Percentiles rank a stretch among this genome's conserved stretches.
These are phyloP conservation scores for Tetrapisispora fleetii DNA, from an alignment of 805 yeast genomes.

Conservation along the genomic window DNA sequence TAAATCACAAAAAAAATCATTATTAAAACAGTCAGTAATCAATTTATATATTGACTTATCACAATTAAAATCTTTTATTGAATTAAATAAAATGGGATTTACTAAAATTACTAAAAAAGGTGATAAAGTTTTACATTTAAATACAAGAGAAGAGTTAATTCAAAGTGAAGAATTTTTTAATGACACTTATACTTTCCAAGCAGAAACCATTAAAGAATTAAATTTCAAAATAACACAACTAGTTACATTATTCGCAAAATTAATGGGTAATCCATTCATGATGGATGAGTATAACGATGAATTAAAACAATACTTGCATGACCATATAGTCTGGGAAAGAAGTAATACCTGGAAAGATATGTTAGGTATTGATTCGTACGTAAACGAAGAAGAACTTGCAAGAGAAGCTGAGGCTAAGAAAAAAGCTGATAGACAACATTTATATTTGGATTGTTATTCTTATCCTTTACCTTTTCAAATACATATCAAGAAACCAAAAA, in stretches of 20 bases:
- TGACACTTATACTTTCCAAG: slow-evolving; percentile 47
- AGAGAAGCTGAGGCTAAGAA: slow-evolving; percentile 4
- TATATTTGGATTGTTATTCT: slow-evolving; percentile 27
- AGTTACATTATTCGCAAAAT: slow-evolving; percentile 44
- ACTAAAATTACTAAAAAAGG: slow-evolving; percentile 81
- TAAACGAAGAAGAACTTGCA: slow-evolving; percentile 5
- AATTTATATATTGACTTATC: slow-evolving; percentile 61
- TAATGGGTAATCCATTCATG: slow-evolving; percentile 26
- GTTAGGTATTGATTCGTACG: slow-evolving; percentile 56
- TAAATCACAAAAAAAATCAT: slow-evolving; percentile 44
- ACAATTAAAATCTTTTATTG: slow-evolving; percentile 75
- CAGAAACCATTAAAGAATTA: slow-evolving; percentile 37
- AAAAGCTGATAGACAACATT: slow-evolving; percentile 24
- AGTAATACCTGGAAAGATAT: slow-evolving; percentile 94
- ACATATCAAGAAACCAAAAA: not conserved
- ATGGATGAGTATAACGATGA: slow-evolving; percentile 42
- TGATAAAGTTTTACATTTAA: slow-evolving; percentile 63
- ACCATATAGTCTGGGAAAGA: slow-evolving; percentile 93
- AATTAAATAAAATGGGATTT: slow-evolving; percentile 78
- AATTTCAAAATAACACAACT: slow-evolving; percentile 45
- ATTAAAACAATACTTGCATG: slow-evolving; percentile 58
- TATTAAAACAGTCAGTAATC: slow-evolving; percentile 56
- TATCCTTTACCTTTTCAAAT: slow-evolving; percentile 23
- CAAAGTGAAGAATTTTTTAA: slow-evolving; percentile 34
- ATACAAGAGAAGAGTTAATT: slow-evolving; percentile 42